Conservation (phyloP, 2,329 filamentous ascomycete genomes). For the Ilyonectria robusta region DNA sequence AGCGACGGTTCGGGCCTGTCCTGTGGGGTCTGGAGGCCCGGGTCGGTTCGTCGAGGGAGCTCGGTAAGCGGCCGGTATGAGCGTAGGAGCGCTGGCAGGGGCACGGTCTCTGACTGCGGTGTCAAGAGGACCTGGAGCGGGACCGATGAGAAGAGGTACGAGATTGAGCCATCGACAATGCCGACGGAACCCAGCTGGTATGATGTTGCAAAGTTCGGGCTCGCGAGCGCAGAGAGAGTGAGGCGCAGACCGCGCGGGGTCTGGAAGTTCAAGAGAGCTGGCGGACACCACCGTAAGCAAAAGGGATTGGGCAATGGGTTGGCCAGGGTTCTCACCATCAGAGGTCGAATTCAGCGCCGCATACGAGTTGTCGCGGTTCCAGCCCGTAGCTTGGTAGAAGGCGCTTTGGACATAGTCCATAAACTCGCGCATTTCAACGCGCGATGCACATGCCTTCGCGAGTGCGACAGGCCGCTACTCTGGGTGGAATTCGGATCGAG, state of each 20-base stretch:
- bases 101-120: slow-evolving; percentile 80
- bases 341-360: slow-evolving; percentile 87
- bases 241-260: slow-evolving; percentile 88
- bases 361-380: slow-evolving; percentile 95
- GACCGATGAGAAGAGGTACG: slow-evolving; percentile 94
- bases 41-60: slow-evolving; percentile 56
- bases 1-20: slow-evolving; percentile 66
- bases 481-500: slow-evolving; percentile 2
- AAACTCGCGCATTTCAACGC: slow-evolving; percentile 85
- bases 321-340: slow-evolving; percentile 70
- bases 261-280: slow-evolving; percentile 89
- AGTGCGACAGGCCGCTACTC: slow-evolving; percentile 24
- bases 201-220: slow-evolving; percentile 92
- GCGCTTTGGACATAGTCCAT: slow-evolving; percentile 97
- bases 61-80: slow-evolving; percentile 87
- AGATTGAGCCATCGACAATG: slow-evolving; percentile 95
- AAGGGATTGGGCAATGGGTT: slow-evolving; percentile 12
- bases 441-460: slow-evolving; percentile 48
- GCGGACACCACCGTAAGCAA: slow-evolving; percentile 34
- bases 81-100: slow-evolving; percentile 82
- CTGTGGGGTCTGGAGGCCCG: slow-evolving; percentile 40
- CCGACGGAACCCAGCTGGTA: slow-evolving; percentile 93
- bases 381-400: slow-evolving; percentile 88
- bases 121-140: slow-evolving; percentile 77
- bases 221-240: slow-evolving; percentile 91